Evolutionary conservation across 106 monocot genomes (phyloP).

Genomic region (Dactylorhiza incarnata): DNA sequence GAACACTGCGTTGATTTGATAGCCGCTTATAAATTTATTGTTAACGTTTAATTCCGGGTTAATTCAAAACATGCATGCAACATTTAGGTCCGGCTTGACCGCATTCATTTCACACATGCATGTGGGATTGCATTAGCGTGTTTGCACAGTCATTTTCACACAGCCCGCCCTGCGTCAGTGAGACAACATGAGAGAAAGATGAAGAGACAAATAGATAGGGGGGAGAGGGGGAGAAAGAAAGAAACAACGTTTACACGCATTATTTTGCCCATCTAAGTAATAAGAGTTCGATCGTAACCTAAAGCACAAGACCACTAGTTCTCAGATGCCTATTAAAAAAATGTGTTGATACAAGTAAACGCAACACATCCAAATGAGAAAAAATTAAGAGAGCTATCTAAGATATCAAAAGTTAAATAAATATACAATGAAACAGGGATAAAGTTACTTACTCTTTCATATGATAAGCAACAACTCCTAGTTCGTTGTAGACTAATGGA

Average conservation of each 20-base stretch:
- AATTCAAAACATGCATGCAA: too few species aligned
- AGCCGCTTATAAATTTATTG: too few species aligned
- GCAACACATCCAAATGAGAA: not conserved
- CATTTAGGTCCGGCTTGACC: too few species aligned
- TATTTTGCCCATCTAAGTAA: not conserved
- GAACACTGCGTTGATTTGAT: too few species aligned
- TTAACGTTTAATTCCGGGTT: too few species aligned
- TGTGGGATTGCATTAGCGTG: too few species aligned
- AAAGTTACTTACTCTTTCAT: constrained; percentile 83
- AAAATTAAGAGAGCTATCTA: not conserved
- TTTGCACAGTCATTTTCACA: too few species aligned
- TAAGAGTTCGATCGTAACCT: not conserved
- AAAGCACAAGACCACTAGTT: not conserved
- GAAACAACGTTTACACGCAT: not conserved
- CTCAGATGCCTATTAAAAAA: not conserved
- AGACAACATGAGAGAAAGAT: not conserved
- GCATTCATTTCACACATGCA: too few species aligned
- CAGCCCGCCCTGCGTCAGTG: too few species aligned
- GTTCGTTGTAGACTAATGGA: constrained; percentile 95
- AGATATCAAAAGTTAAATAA: not conserved
- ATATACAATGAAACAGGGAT: not conserved
- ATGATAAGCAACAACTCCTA: constrained; percentile 96
- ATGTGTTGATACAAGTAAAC: not conserved
- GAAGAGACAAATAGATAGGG: not conserved
- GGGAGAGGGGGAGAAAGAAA: too few species aligned